These are phyloP conservation scores for Daphne laureola DNA, from an alignment of 441 rosid genomes.

Conservation along the genomic window DNA sequence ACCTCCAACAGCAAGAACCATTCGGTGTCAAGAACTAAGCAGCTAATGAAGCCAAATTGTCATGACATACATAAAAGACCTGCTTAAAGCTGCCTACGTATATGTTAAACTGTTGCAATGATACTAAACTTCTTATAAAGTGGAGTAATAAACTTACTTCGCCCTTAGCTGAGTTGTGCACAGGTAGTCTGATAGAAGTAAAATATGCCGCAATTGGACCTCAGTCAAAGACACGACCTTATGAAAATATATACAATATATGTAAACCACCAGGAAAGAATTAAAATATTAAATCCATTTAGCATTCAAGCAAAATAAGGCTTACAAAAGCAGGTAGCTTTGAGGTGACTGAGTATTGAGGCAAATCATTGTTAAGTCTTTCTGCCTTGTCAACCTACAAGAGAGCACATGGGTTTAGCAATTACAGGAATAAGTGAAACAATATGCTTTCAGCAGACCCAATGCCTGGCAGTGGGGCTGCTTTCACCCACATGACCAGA, in stretches of 20 bases:
- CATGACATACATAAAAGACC: too few species aligned
- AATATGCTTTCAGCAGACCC: too few species aligned
- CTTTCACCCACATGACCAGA: too few species aligned
- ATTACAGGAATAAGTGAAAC: too few species aligned
- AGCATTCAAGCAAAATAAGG: conserved; percentile 10
- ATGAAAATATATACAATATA: conserved; percentile 13
- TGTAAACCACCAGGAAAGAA: not conserved
- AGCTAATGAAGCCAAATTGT: too few species aligned
- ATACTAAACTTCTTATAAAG: not conserved
- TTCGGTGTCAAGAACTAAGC: too few species aligned
- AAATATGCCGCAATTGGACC: conserved; percentile 64
- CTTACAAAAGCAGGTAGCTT: conserved; percentile 71
- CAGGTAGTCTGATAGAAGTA: conserved; percentile 69
- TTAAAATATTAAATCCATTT: not conserved
- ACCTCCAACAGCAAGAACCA: too few species aligned
- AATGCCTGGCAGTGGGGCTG: too few species aligned
- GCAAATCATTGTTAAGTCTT: conserved; percentile 58
- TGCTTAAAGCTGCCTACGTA: too few species aligned
- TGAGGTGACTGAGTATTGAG: conserved; percentile 71
- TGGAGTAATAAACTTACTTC: conserved; percentile 47
- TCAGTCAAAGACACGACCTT: conserved; percentile 69
- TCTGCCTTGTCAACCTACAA: conserved; percentile 73
- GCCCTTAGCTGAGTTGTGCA: conserved; percentile 63
- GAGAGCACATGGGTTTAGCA: not conserved
- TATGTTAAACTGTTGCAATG: too few species aligned